Evolutionary conservation across 2,329 filamentous ascomycete species (phyloP), one percentile per base, ranked within the genome.

Genomic region (Claviceps sp.): DNA sequence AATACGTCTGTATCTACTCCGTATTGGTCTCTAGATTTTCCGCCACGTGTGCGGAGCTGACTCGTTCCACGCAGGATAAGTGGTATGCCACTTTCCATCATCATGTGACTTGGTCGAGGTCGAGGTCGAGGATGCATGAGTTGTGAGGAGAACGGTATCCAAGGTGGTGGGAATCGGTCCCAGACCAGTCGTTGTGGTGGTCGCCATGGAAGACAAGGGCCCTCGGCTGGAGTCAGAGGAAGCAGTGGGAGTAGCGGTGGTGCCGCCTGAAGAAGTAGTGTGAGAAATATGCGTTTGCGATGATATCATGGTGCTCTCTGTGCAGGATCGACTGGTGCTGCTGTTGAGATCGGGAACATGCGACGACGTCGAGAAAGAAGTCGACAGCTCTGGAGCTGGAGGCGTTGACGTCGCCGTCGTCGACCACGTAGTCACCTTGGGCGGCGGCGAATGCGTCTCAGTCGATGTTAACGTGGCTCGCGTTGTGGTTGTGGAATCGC

Each of bases 41-140:
- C 48, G 48, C 16, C 34, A 36, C 14, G 45, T 47, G 18, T 54
- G 40, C 45, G 20, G 41, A 34, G 24, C 54, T 2, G 71, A 72
- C 49, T 60, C 65, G 54, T 72, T 75, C 69, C 69, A 72, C 0
- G 69, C 44, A 2, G 70, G 70, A 51, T 74, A 75, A 0, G 65
- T 65, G 3, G 72, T 72, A 53, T 72, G 70, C 73, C 72, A 75
- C 48, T 60, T 60, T 18, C 72, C 72, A 50, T 75, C 57, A 52
- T 75, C 71, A 42, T 68, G 63, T 13, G 64, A 65, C 37, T 58
- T 57, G n/a, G 61, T 57, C 34, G 58, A 53, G n/a, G 61, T 57
- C 34, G 58, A 53, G 14, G 61, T 58, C 9, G 56, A 55, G 11
- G 57, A 44, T 26, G 54, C 51, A 20, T 47, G 22, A 43, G 48